These are phyloP conservation scores for Diaporthe sp. DNA, from an alignment of 2,329 filamentous ascomycete genomes.

Conservation along the genomic window DNA sequence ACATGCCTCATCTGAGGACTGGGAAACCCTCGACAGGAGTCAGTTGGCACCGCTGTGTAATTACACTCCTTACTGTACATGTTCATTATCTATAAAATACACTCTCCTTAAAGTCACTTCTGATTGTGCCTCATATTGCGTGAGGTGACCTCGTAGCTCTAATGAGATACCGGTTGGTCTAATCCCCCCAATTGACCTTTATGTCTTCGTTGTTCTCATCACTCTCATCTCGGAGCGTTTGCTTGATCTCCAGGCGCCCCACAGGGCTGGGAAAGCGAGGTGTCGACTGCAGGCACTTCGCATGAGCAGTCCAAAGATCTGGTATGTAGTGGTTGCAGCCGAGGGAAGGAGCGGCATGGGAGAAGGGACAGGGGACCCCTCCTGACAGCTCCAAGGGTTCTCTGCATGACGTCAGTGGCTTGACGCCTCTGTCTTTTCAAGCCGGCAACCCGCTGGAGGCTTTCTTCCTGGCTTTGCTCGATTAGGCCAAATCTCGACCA, in stretches of 20 bases:
- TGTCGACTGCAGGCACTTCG: not conserved
- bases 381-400: constrained; percentile 13
- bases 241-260: too few relatives aligned
- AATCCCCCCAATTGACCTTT: not conserved
- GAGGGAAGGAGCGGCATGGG: not conserved
- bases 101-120: not conserved
- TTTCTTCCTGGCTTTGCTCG: constrained; percentile 2
- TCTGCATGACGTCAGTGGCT: constrained; percentile 26
- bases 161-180: not conserved
- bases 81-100: too few relatives aligned
- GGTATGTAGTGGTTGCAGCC: constrained; percentile 7
- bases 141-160: not conserved
- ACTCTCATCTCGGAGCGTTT: not conserved
- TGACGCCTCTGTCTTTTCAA: constrained; percentile 5
- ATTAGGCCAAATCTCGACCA: constrained; percentile 5
- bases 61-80: not conserved
- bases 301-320: not conserved
- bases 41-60: too few relatives aligned
- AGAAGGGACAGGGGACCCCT: constrained; percentile 12
- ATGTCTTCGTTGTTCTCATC: too few relatives aligned
- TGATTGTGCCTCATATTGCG: not conserved
- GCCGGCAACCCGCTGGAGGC: not conserved
- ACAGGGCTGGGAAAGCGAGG: not conserved
- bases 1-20: not conserved
- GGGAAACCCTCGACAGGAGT: not conserved